Conservation (phyloP, 331 rosid genomes). For the Erythrophleum ivorense region DNA sequence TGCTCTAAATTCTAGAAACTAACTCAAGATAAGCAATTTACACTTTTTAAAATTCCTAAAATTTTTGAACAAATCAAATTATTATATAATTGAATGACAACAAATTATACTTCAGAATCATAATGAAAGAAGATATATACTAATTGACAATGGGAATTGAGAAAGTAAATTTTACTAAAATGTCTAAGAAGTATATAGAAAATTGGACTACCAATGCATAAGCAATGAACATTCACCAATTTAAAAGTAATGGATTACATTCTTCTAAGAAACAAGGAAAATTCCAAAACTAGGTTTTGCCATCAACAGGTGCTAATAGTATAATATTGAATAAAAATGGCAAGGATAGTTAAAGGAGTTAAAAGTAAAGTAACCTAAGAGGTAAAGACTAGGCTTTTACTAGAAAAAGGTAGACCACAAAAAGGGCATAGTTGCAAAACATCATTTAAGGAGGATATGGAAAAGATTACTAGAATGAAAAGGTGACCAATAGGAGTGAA, state of each 20-base stretch:
- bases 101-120: constrained; percentile 15
- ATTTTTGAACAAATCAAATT: too few species aligned
- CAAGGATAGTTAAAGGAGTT: neutral
- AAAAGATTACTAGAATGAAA: constrained; percentile 28
- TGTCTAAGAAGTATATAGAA: neutral
- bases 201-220: neutral
- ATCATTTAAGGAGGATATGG: constrained; percentile 79
- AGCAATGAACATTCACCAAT: neutral
- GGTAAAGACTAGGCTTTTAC: constrained; percentile 44
- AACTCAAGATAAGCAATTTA: too few species aligned
- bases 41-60: too few species aligned
- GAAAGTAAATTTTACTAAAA: neutral
- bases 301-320: neutral
- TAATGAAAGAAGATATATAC: neutral
- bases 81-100: too few species aligned
- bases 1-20: too few species aligned
- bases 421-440: constrained; percentile 88
- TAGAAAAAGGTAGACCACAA: constrained; percentile 90
- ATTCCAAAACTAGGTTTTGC: neutral
- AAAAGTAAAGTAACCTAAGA: neutral
- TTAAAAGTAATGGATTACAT: neutral
- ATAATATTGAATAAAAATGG: neutral
- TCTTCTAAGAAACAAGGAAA: neutral
- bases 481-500: neutral
- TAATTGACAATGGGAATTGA: neutral